Percentiles rank a stretch among this genome's conserved stretches.
Conservation (phyloP, 371 early-diverging fungal genomes). For the Mucor velutinosus region DNA sequence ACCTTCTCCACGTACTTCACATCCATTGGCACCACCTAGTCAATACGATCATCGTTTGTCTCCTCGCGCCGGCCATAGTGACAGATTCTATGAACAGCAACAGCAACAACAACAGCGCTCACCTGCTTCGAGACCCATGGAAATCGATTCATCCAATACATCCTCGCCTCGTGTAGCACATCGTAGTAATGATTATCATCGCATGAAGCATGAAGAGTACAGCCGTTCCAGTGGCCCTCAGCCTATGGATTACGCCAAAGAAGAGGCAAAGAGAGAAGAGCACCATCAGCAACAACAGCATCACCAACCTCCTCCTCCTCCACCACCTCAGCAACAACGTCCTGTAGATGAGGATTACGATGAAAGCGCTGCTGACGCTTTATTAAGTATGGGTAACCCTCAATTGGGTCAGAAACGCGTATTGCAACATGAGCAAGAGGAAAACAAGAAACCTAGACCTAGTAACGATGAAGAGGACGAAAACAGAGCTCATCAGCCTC, state of each 20-base stretch:
- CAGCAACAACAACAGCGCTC: conserved; percentile 14
- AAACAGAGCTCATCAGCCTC: not conserved
- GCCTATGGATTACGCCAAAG: not conserved
- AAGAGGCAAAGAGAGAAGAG: not conserved
- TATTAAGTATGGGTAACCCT: conserved; percentile 35
- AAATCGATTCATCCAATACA: conserved; percentile 6
- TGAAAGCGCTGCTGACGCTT: conserved; percentile 35
- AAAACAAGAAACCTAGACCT: conserved; percentile 16
- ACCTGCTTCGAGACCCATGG: conserved; percentile 24
- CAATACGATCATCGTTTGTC: conserved; percentile 10
- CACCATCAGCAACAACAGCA: conserved; percentile 1
- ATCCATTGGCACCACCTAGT: not conserved
- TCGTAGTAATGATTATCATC: not conserved
- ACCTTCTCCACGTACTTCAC: not conserved
- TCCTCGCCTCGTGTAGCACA: conserved; percentile 3
- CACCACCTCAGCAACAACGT: not conserved
- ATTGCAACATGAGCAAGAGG: conserved; percentile 13
- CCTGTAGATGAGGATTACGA: conserved; percentile 28
- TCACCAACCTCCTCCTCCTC: conserved; percentile 2
- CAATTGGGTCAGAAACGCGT: conserved; percentile 29
- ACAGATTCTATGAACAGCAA: not conserved
- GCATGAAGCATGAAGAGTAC: conserved; percentile 17
- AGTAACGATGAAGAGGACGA: conserved; percentile 1
- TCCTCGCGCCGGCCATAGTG: not conserved
- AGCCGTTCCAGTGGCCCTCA: not conserved